These are phyloP conservation scores for Pyrrhoderma lamaoense DNA, from an alignment of 1,284 basidiomycete genomes.

Conservation along the genomic window DNA sequence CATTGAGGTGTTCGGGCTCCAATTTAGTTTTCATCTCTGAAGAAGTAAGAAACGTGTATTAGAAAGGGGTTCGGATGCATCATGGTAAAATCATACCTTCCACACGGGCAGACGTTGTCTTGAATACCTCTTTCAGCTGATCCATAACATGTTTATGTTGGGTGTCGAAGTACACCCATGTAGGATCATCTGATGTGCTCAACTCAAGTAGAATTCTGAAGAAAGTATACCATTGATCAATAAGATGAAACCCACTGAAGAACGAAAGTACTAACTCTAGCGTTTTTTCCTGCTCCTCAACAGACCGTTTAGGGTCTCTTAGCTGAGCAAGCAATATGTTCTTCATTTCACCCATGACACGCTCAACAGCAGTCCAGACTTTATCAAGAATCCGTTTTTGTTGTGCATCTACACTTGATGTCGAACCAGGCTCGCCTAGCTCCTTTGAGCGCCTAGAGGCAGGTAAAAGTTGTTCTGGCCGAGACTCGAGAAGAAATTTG, in stretches of 20 bases:
- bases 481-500: constrained; percentile 81
- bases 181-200: constrained; percentile 76
- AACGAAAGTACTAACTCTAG: constrained; percentile 67
- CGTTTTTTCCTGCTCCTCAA: constrained; percentile 96
- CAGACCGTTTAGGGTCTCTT: constrained; percentile 67
- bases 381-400: constrained; percentile 92
- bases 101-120: constrained; percentile 45
- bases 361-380: constrained; percentile 94
- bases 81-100: constrained; percentile 36
- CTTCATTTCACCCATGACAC: constrained; percentile 90
- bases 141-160: constrained; percentile 85
- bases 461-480: constrained; percentile 77
- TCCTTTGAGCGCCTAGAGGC: constrained; percentile 24
- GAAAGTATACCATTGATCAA: neutral
- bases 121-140: constrained; percentile 67
- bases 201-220: constrained; percentile 78
- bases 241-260: neutral
- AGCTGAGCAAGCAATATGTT: constrained; percentile 70
- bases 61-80: neutral
- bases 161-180: constrained; percentile 91
- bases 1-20: constrained; percentile 28
- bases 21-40: constrained; percentile 33
- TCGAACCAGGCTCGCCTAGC: constrained; percentile 17
- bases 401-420: constrained; percentile 58
- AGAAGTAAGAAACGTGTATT: neutral